Evolutionary conservation across 1,284 basidiomycete species (phyloP).

Genomic region (Marasmius sp.): DNA sequence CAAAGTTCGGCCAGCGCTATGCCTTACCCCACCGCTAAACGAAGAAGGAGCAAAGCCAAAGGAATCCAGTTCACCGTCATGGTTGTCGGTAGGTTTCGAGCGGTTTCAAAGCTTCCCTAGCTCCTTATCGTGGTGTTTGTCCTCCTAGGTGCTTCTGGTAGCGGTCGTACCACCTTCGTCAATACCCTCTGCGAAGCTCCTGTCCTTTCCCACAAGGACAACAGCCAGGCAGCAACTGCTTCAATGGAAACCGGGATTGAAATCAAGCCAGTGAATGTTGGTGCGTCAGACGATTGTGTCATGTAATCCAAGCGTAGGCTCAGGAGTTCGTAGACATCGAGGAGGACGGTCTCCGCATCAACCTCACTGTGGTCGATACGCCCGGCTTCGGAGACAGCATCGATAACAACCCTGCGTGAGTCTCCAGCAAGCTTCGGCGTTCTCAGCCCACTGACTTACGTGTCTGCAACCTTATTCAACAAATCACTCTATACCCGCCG

Average conservation of each 20-base stretch:
- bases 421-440: constrained; percentile 18
- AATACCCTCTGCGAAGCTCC: constrained; percentile 93
- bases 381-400: constrained; percentile 98
- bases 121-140: not conserved
- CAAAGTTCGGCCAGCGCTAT: constrained; percentile 16
- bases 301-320: not conserved
- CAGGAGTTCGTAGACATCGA: constrained; percentile 73
- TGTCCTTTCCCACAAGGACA: constrained; percentile 77
- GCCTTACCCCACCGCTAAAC: constrained; percentile 45
- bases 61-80: constrained; percentile 92
- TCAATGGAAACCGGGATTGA: constrained; percentile 86
- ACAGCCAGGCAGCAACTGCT: constrained; percentile 77
- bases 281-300: constrained; percentile 36
- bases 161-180: constrained; percentile 93
- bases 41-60: constrained; percentile 90
- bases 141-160: constrained; percentile 81
- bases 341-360: constrained; percentile 95
- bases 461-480: constrained; percentile 10
- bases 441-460: constrained; percentile 9
- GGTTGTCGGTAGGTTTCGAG: constrained; percentile 77
- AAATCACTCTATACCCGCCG: not conserved
- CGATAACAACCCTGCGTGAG: constrained; percentile 93
- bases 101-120: not conserved
- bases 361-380: constrained; percentile 95
- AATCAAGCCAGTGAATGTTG: constrained; percentile 92